Conservation (phyloP, 805 yeast species). For the Kodamaea kakaduensis region DNA sequence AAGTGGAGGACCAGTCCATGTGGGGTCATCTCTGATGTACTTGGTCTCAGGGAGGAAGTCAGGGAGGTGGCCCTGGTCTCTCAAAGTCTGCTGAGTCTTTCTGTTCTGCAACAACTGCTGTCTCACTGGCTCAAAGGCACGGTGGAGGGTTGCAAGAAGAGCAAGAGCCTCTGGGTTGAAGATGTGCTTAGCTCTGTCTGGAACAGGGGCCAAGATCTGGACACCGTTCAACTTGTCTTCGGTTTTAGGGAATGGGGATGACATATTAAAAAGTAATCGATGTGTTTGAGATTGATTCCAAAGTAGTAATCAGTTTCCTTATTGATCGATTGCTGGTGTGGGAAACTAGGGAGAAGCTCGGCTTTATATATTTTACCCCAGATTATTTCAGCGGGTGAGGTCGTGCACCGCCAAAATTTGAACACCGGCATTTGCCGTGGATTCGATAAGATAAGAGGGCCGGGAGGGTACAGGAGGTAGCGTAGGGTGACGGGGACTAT, state of each 20-base stretch:
- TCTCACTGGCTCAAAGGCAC: conserved; percentile 64
- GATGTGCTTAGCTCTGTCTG: conserved; percentile 48
- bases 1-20: conserved; percentile 71
- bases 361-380: conserved; percentile 3
- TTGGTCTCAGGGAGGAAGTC: conserved; percentile 67
- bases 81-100: conserved; percentile 51
- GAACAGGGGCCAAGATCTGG: conserved; percentile 49
- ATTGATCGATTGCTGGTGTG: neutral
- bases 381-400: conserved; percentile 1
- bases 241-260: conserved; percentile 44
- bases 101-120: conserved; percentile 57
- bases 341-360: neutral
- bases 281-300: too few species aligned
- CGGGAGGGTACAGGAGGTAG: too few species aligned
- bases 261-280: conserved; percentile 23
- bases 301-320: too few species aligned
- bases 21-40: conserved; percentile 63
- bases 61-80: conserved; percentile 61
- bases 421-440: conserved; percentile 4
- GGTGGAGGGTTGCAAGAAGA: conserved; percentile 68
- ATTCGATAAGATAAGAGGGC: conserved; percentile 1
- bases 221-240: conserved; percentile 48
- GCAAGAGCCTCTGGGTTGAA: conserved; percentile 60
- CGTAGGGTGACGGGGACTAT: too few species aligned
- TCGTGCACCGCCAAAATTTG: neutral